A percentile compares a stretch with the other conserved stretches of the same genome.
phyloP scores from a whole-genome alignment of 768 basidiomycete genomes.

The Tubosaeta sp. region DNA sequence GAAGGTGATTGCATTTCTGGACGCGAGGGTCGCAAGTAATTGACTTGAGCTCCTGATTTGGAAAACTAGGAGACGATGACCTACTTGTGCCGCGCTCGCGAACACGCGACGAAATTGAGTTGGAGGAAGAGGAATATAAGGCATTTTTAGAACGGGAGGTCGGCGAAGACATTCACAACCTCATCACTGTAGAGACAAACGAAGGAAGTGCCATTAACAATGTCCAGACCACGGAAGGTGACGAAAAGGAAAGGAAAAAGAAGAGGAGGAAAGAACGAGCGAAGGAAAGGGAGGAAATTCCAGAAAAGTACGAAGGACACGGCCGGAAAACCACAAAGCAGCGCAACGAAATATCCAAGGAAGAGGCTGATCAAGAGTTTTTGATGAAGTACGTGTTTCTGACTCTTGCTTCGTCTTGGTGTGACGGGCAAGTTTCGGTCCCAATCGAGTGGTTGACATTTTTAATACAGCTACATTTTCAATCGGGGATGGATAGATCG shows the following conservation, averaged over 20 bases:
- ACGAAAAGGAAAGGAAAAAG: constrained; percentile 29
- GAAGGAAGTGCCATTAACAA: constrained; percentile 17
- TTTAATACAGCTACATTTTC: constrained; percentile 73
- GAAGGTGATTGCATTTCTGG: constrained; percentile 9
- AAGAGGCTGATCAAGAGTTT: constrained; percentile 80
- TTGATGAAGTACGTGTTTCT: constrained; percentile 71
- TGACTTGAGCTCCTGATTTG: background rate
- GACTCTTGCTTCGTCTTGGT: background rate
- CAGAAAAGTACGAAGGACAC: constrained; percentile 22
- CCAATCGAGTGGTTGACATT: background rate
- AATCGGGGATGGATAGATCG: constrained; percentile 98
- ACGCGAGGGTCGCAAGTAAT: background rate
- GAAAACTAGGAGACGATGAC: constrained; percentile 52
- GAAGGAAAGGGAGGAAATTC: constrained; percentile 14
- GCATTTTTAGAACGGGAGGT: constrained; percentile 78
- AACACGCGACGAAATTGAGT: constrained; percentile 70
- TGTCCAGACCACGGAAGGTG: constrained; percentile 25
- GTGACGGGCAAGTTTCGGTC: too few relatives aligned
- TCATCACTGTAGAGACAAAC: constrained; percentile 53
- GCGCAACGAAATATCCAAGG: constrained; percentile 37
- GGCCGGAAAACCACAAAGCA: too few relatives aligned
- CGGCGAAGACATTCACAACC: constrained; percentile 63
- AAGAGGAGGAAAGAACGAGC: constrained; percentile 33
- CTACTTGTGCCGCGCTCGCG: constrained; percentile 67
- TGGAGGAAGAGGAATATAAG: constrained; percentile 83